Base-by-base conservation (phyloP, 2,329 filamentous ascomycete species). In the Truncatella angustata region DNA sequence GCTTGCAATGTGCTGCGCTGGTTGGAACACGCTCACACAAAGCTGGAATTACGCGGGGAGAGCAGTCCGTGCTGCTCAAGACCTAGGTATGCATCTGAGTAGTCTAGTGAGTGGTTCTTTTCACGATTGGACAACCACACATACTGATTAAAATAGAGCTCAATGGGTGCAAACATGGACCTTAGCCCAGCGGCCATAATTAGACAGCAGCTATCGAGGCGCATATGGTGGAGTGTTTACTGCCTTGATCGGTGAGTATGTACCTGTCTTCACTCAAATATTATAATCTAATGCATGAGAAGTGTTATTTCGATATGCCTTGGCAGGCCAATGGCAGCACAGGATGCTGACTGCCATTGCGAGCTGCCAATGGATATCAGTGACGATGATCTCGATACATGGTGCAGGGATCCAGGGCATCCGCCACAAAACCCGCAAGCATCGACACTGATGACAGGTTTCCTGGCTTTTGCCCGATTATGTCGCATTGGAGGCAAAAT, bases 1-100 rank as follows among this genome's bases (percentile, higher is more conserved):
- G 28, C 28, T 47, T 5, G 44, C 44, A 24, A 47, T 47, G 44
- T 47, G 44, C 16, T 34, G 26, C 11, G 44, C 44, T 4, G 44
- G 44, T 6, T 47, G 44, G 44, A 47, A 47, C n/a, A 47, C 44
- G n/a, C 32, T 47, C 20, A 47, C 44, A 6, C 26, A 32, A n/a
- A 49, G 46, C 18, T 49, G 46, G 46, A 49, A 39, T 12, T 49
- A 37, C 12, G 46, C 46, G 12, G 46, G 46, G n/a, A 26, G 30
- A 21, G 30, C 34, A 12, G 46, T 37, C 18, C 34, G 46, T 39
- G 46, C 46, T 24, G 46, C 46, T 11, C 46, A 49, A 9, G 46
- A 49, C 32, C 6, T 36, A 26, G 46, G 46, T 12, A 49, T 49
- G 20, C 46, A 49, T 26, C 20, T 49, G 20, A 37, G 46, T 49